A percentile compares a stretch with the other conserved stretches of the same genome.
Evolutionary conservation across 805 yeast genomes (phyloP).

Genomic region (Teunomyces atbi): DNA sequence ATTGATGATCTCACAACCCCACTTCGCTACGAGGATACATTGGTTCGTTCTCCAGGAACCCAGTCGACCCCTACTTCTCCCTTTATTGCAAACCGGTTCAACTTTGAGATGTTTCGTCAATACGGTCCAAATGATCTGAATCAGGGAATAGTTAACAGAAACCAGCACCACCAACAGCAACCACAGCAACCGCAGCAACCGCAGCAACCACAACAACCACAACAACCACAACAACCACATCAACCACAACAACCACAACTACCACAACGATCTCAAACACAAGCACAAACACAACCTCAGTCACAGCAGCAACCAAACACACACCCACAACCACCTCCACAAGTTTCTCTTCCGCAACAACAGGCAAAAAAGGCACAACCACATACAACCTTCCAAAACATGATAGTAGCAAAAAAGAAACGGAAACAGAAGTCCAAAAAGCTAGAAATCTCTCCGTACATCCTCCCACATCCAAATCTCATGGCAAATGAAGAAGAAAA

Average conservation of each 20-base stretch:
- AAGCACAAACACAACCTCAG: background rate
- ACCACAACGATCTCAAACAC: background rate
- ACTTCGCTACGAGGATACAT: slow-evolving; percentile 2
- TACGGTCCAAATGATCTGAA: background rate
- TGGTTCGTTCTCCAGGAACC: slow-evolving; percentile 8
- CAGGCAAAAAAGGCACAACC: background rate
- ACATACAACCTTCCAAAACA: background rate
- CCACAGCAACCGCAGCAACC: background rate
- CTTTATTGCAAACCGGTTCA: slow-evolving; percentile 16
- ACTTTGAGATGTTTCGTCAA: slow-evolving; percentile 15
- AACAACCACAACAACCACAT: background rate
- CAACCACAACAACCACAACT: background rate
- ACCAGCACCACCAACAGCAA: background rate
- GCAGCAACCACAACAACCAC: background rate
- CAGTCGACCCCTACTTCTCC: slow-evolving; percentile 17
- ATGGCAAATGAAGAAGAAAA: slow-evolving; percentile 4
- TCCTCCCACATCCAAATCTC: slow-evolving; percentile 14
- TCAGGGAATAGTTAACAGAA: background rate
- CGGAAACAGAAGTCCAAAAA: background rate
- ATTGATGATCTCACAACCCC: slow-evolving; percentile 16
- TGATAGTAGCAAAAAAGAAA: background rate
- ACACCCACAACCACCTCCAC: background rate
- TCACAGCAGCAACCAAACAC: slow-evolving; percentile 5
- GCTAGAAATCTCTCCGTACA: slow-evolving; percentile 6
- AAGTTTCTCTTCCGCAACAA: background rate